Evolutionary conservation across 1,284 basidiomycete genomes (phyloP).

Genomic region (Phellinidium pouzarii): DNA sequence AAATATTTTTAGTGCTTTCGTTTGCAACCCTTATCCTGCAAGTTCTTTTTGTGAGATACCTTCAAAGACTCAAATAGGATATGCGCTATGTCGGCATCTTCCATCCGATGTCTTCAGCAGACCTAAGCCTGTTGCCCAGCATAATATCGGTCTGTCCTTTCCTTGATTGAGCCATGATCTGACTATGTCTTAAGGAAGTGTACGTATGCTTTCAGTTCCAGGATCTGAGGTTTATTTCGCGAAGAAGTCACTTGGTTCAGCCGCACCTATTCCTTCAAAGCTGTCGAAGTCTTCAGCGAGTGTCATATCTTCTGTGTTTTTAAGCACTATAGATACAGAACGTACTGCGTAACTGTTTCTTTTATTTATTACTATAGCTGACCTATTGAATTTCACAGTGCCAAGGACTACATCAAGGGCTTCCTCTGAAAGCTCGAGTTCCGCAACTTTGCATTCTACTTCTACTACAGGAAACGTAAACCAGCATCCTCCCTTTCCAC

Average conservation of each 20-base stretch:
- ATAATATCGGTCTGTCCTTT: neutral
- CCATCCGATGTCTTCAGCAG: conserved; percentile 28
- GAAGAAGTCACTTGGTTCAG: neutral
- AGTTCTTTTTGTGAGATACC: conserved; percentile 48
- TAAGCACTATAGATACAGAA: neutral
- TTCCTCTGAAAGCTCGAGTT: conserved; percentile 5
- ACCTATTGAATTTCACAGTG: neutral
- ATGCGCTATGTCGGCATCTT: conserved; percentile 51
- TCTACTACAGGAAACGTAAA: neutral
- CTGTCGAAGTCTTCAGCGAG: conserved; percentile 3
- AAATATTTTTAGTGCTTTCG: conserved; percentile 28
- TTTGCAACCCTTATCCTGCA: conserved; percentile 46
- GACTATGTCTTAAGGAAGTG: too few relatives aligned
- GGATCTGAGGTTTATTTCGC: conserved; percentile 14
- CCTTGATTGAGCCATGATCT: neutral
- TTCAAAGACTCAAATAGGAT: conserved; percentile 46
- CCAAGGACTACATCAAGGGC: conserved; percentile 4
- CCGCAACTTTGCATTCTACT: neutral
- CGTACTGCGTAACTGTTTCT: neutral
- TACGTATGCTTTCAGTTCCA: conserved; percentile 7
- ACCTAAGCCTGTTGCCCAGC: conserved; percentile 10
- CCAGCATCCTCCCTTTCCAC: neutral
- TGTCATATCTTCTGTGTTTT: neutral
- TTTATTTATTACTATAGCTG: neutral
- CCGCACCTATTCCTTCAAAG: conserved; percentile 3